Evolutionary conservation across 495 filamentous ascomycete genomes (phyloP).

Genomic region (Neurospora africana): DNA sequence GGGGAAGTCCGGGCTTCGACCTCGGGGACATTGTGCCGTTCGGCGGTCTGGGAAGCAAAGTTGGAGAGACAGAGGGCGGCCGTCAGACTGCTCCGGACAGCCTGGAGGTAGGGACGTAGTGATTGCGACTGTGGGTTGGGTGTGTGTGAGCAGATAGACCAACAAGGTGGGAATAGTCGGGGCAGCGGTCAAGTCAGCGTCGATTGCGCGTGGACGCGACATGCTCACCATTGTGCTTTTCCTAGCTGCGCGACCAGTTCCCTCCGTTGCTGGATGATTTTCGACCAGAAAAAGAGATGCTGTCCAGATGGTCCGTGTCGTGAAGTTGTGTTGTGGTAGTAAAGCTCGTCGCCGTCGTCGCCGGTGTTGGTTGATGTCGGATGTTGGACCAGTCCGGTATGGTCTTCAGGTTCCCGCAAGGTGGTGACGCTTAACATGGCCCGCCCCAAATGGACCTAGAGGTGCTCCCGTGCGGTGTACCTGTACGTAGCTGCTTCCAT

Average conservation of each 20-base stretch:
- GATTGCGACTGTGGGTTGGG: conserved; percentile 70
- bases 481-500: neutral
- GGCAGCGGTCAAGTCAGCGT: neutral
- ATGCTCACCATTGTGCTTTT: conserved; percentile 15
- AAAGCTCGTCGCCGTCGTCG: neutral
- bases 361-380: neutral
- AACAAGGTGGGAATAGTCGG: neutral
- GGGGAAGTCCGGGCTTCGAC: conserved; percentile 88
- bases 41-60: conserved; percentile 91
- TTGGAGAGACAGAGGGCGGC: conserved; percentile 92
- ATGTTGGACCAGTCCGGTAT: neutral
- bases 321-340: neutral
- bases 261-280: neutral
- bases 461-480: neutral
- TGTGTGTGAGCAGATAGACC: neutral
- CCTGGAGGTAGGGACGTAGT: conserved; percentile 92
- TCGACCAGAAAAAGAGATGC: neutral
- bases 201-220: neutral
- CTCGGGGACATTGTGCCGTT: conserved; percentile 96
- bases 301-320: neutral
- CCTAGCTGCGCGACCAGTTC: neutral
- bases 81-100: conserved; percentile 85
- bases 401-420: neutral
- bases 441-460: neutral
- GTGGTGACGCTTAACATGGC: neutral